Conservation (phyloP, 78 protist species). For the Blattamonas nauphoetae region DNA sequence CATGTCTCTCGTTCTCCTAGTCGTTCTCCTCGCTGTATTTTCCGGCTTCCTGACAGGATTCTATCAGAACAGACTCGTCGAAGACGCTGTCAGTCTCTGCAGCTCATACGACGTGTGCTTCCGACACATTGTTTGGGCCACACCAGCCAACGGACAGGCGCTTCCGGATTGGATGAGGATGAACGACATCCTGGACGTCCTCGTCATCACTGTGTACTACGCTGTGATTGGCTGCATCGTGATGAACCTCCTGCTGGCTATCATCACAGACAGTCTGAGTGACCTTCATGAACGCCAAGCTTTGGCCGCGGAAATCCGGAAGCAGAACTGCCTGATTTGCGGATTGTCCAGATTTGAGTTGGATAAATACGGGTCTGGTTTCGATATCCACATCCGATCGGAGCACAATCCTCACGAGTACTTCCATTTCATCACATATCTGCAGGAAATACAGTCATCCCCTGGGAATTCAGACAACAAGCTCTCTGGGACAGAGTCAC, state of each 20-base stretch:
- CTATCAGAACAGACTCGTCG: neutral
- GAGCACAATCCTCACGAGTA: neutral
- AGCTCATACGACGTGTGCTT: neutral
- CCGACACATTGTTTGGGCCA: neutral
- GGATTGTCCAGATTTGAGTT: neutral
- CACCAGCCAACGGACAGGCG: neutral
- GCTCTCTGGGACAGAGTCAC: neutral
- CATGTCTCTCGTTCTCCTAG: neutral
- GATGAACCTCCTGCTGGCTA: neutral
- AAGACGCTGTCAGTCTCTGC: neutral
- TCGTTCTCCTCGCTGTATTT: neutral
- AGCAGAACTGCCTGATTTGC: neutral
- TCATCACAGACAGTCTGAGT: neutral
- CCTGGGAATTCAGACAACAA: neutral
- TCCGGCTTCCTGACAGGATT: neutral
- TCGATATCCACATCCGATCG: neutral
- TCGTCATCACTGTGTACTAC: neutral
- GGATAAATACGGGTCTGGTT: neutral
- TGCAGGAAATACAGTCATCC: neutral
- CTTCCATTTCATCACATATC: neutral
- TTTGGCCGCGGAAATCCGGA: neutral
- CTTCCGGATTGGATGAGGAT: neutral
- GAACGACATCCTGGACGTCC: neutral
- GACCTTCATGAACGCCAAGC: neutral
- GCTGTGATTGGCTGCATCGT: neutral